Evolutionary conservation across 805 yeast species (phyloP).

Genomic region (Scheffersomyces amazonensis): DNA sequence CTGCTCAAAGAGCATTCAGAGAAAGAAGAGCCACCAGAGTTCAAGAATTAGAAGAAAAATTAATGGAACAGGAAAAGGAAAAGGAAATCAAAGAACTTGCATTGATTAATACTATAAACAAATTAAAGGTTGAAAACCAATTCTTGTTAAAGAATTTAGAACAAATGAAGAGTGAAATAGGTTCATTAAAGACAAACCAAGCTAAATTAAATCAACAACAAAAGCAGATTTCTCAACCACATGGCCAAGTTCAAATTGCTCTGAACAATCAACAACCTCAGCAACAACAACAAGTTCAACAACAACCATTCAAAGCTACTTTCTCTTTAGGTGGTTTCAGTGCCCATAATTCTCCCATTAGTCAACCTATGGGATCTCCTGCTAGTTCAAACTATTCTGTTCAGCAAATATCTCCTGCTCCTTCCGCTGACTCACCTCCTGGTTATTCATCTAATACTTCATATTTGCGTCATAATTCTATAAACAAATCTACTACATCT

Average conservation of each 20-base stretch:
- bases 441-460: constrained; percentile 2
- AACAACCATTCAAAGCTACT: neutral
- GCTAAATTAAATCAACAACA: neutral
- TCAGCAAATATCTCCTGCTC: constrained; percentile 54
- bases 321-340: constrained; percentile 1
- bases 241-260: constrained; percentile 2
- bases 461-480: neutral
- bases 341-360: constrained; percentile 11
- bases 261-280: neutral
- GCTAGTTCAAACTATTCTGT: constrained; percentile 28
- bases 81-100: constrained; percentile 58
- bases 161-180: constrained; percentile 35
- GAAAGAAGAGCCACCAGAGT: constrained; percentile 83
- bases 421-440: constrained; percentile 49
- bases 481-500: constrained; percentile 7
- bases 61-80: constrained; percentile 65
- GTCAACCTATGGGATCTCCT: constrained; percentile 22
- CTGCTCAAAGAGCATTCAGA: constrained; percentile 91
- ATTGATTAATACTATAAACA: constrained; percentile 49
- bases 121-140: constrained; percentile 44
- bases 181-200: constrained; percentile 12
- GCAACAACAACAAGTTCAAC: constrained; percentile 1
- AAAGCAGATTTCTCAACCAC: neutral
- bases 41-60: constrained; percentile 69
- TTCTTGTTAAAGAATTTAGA: constrained; percentile 40